Base-by-base conservation (phyloP, 148 eudicot genomes). In the Chenopodium formosanum region DNA sequence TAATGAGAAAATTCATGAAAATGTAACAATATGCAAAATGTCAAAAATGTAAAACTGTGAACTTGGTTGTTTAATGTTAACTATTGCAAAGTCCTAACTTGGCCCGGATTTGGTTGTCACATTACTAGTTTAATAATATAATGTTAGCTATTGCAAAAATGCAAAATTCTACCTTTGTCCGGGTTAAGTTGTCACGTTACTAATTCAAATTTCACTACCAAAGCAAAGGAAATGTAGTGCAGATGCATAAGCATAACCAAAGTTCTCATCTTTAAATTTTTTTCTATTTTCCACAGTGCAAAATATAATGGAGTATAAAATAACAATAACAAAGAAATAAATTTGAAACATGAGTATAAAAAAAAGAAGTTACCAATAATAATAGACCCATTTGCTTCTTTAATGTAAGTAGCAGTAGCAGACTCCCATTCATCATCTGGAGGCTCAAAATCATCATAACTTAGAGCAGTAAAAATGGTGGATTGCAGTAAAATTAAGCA, bases 391-490 rank as follows among this genome's bases (percentile, higher is more conserved):
- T 91, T 86, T 0, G 87, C 79, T 77, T 87, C 89, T 77, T 88
- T 90, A 53, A 80, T 80, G 78, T 76, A 91, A 44, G 92, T 91
- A 10, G 94, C 91, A 23, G 92, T 82, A 25, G 90, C 92, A 63
- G 92, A 87, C 50, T 81, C 87, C 94, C 94, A 91, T 31, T 83
- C 90, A 66, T 64, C 85, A 29, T 87, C 91, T 48, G 75, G 66
- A 27, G 86, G 84, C 12, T 82, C 86, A 58, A 83, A 79, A 75
- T 88, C 86, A 79, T 86, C 90, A 74, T 66, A 84, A 34, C 74
- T 60, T 2, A 84, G 50, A 32, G 63, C 75, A 23, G 67, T 73
- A 73, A 75, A 78, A 23, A 58, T 67, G 79, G 66, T n/a, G 50
- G 79, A 66, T 32, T 74, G 84, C 62, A 83, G 64, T 25, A 88